Percentiles rank a stretch among this genome's conserved stretches.
phyloP scores from a whole-genome alignment of 2,329 filamentous ascomycete species.

The Epichloe baconii region DNA sequence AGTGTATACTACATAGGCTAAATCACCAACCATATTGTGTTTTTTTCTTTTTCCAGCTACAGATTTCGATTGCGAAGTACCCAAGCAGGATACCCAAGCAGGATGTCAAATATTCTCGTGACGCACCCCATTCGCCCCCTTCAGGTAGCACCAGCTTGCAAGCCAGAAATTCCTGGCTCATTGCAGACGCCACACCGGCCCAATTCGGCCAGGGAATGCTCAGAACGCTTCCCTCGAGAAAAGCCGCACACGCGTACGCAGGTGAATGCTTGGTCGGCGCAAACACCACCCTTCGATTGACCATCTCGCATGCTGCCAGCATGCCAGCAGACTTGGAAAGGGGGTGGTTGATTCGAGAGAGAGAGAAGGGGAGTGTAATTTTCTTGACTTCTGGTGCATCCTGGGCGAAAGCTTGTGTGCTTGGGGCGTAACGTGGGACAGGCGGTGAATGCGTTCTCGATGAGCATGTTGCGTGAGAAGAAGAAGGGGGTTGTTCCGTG shows the following conservation, averaged over 20 bases:
- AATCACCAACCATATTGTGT: too few relatives aligned
- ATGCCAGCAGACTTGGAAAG: not conserved
- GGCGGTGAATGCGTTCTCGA: not conserved
- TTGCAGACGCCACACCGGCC: constrained; percentile 3
- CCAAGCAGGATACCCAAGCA: not conserved
- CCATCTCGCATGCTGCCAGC: not conserved
- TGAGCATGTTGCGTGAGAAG: not conserved
- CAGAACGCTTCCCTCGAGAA: not conserved
- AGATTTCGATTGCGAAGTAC: too few relatives aligned
- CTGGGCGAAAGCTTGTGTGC: constrained; percentile 1
- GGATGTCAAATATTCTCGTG: not conserved
- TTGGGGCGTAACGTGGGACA: not conserved
- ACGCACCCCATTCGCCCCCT: not conserved
- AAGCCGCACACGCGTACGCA: not conserved
- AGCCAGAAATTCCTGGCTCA: not conserved
- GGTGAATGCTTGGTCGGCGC: not conserved
- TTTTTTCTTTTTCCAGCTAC: too few relatives aligned
- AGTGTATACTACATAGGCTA: too few relatives aligned
- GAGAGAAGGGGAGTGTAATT: not conserved
- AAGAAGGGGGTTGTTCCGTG: too few relatives aligned
- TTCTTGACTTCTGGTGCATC: not conserved
- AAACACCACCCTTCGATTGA: not conserved
- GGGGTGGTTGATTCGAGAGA: not conserved
- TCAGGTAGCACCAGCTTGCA: not conserved
- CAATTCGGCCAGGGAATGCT: not conserved